A percentile compares a stretch with the other conserved stretches of the same genome.
These are phyloP conservation scores for Fusarium cyanostomum DNA, from an alignment of 2,329 filamentous ascomycete species.

Conservation along the genomic window DNA sequence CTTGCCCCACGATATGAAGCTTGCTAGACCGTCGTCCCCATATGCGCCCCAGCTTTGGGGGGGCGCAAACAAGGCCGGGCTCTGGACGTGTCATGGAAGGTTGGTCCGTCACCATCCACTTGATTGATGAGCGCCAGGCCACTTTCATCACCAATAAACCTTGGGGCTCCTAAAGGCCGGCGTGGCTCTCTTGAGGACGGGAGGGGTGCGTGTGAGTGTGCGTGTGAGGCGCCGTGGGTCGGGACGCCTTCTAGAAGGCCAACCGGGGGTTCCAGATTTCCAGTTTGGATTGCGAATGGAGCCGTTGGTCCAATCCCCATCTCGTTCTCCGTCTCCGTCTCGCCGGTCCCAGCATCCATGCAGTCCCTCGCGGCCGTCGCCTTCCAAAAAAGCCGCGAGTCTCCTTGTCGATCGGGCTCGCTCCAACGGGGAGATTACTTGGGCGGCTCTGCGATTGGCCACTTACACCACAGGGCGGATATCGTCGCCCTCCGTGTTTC, in stretches of 20 bases:
- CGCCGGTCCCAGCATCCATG: not conserved
- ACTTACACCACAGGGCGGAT: slow-evolving; percentile 6
- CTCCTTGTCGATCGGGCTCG: slow-evolving; percentile 25
- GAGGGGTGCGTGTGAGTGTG: not conserved
- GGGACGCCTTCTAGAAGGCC: slow-evolving; percentile 38
- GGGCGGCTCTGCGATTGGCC: slow-evolving; percentile 31
- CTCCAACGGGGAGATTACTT: slow-evolving; percentile 32
- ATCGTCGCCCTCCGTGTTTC: slow-evolving; percentile 31
- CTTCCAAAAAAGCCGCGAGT: slow-evolving; percentile 25
- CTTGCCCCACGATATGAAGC: slow-evolving; percentile 43
- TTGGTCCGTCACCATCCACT: not conserved
- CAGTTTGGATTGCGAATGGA: slow-evolving; percentile 16
- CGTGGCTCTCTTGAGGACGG: not conserved
- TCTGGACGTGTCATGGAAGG: not conserved
- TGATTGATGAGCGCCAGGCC: not conserved
- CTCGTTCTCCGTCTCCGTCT: slow-evolving; percentile 6
- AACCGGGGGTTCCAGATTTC: slow-evolving; percentile 29
- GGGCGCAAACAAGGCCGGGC: not conserved
- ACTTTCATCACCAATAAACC: not conserved
- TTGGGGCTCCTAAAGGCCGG: too few relatives aligned
- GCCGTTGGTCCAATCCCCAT: slow-evolving; percentile 17
- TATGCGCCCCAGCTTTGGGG: slow-evolving; percentile 17
- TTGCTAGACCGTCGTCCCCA: slow-evolving; percentile 22
- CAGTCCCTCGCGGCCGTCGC: slow-evolving; percentile 7
- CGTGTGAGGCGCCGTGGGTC: slow-evolving; percentile 17